Conservation (phyloP, 192 early-diverging fungal species). For the Hyaloraphidium curvatum region DNA sequence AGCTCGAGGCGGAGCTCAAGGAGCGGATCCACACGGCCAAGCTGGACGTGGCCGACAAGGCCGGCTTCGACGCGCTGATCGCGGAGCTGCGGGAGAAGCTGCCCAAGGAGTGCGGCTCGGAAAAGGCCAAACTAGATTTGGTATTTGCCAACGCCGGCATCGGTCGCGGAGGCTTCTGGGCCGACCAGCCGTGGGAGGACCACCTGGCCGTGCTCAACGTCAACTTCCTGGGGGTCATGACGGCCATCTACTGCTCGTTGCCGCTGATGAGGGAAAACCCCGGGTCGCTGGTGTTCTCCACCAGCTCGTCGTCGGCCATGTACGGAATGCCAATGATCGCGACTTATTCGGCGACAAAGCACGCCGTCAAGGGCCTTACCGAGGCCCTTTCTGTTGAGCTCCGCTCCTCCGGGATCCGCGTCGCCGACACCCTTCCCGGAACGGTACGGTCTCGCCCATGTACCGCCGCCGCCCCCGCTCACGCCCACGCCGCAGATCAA, state of each 20-base stretch:
- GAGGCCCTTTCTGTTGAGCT: constrained; percentile 1
- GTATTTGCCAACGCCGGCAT: constrained; percentile 1
- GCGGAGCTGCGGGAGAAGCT: neutral
- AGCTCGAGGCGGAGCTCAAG: neutral
- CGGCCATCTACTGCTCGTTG: neutral
- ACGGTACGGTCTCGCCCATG: too few species aligned
- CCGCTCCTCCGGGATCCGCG: neutral
- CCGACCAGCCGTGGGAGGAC: constrained; percentile 3
- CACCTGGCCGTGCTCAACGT: neutral
- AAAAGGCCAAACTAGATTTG: neutral
- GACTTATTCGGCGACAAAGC: neutral
- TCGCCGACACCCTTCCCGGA: neutral
- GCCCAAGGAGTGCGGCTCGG: neutral
- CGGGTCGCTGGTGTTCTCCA: neutral
- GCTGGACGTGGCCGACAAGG: neutral
- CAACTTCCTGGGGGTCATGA: constrained; percentile 2
- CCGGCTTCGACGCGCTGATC: neutral
- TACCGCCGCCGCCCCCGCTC: too few species aligned
- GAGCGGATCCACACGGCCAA: neutral
- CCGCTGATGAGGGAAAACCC: neutral
- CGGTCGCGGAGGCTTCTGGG: neutral
- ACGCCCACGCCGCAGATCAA: too few species aligned
- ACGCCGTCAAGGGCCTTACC: constrained; percentile 2
- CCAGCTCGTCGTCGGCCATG: neutral
- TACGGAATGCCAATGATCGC: neutral